Conservation (phyloP, 1,139 yeast species). For the Yamadazyma spencermartinsiae region DNA sequence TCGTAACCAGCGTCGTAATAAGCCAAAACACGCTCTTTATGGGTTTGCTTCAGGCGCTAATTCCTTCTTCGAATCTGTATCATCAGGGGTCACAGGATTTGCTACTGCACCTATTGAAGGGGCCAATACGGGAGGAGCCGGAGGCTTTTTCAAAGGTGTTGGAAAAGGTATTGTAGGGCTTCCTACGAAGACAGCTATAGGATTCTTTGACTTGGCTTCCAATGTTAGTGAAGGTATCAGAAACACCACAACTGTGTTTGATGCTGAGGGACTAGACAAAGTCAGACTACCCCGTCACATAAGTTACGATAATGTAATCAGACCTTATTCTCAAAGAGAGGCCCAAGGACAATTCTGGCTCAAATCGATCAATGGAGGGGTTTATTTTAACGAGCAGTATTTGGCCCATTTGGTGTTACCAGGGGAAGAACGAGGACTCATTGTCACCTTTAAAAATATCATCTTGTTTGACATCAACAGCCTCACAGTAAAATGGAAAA, state of each 20-base stretch:
- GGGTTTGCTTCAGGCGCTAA: conserved; percentile 88
- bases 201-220: conserved; percentile 88
- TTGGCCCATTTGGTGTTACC: conserved; percentile 83
- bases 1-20: conserved; percentile 69
- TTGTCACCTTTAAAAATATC: conserved; percentile 74
- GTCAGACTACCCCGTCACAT: conserved; percentile 82
- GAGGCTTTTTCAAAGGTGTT: conserved; percentile 88
- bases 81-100: conserved; percentile 87
- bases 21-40: conserved; percentile 84
- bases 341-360: conserved; percentile 96
- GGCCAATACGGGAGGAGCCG: conserved; percentile 73
- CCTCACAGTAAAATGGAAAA: conserved; percentile 64
- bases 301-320: conserved; percentile 65
- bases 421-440: conserved; percentile 74
- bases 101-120: conserved; percentile 93
- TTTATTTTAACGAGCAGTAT: conserved; percentile 68
- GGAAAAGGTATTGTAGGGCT: conserved; percentile 95
- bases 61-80: conserved; percentile 80
- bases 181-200: conserved; percentile 96
- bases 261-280: conserved; percentile 73
- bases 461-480: conserved; percentile 67
- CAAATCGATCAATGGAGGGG: conserved; percentile 79
- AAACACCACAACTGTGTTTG: conserved; percentile 89
- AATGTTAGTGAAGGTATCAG: conserved; percentile 93
- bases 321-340: conserved; percentile 77